Conservation (phyloP, 208 protist genomes). For the Trichomonas tenax region DNA sequence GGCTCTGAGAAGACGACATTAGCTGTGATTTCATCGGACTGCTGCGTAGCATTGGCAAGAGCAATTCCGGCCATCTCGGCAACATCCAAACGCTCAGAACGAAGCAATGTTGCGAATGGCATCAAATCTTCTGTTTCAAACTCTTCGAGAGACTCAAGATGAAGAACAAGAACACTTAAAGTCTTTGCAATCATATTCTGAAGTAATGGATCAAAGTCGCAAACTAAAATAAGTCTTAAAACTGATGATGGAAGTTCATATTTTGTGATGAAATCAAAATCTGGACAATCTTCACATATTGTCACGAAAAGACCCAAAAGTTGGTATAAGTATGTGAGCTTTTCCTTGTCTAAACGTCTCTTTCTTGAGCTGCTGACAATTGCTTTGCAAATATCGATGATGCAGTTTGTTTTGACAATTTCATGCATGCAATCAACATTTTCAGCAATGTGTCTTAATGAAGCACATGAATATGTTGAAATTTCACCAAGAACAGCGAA, state of each 20-base stretch:
- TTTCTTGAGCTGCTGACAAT: neutral
- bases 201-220: neutral
- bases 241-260: neutral
- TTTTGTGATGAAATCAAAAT: neutral
- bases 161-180: neutral
- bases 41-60: neutral
- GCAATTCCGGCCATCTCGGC: neutral
- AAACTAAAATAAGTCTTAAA: neutral
- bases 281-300: neutral
- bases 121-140: neutral
- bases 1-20: neutral
- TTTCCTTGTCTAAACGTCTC: neutral
- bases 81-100: neutral
- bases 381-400: neutral
- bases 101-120: neutral
- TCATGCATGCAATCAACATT: neutral
- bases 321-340: neutral
- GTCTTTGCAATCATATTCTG: neutral
- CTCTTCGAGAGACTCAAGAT: neutral
- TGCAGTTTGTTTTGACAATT: neutral
- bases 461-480: neutral
- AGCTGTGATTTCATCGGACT: neutral
- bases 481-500: neutral
- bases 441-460: neutral
- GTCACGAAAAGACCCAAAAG: neutral